phyloP scores from a whole-genome alignment of 2,329 filamentous ascomycete genomes.

The Clonostachys solani region DNA sequence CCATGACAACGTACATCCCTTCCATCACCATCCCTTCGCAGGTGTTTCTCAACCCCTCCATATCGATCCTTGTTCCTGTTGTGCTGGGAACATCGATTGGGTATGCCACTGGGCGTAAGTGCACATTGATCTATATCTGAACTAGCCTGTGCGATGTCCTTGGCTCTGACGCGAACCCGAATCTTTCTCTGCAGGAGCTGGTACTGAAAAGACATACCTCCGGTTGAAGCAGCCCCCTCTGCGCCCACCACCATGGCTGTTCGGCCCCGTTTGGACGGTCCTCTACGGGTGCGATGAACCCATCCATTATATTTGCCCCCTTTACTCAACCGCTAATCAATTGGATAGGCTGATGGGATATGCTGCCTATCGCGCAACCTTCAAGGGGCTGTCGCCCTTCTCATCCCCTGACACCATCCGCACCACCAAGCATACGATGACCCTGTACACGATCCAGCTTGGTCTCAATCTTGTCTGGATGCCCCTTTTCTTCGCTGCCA shows the following conservation, averaged over 20 bases:
- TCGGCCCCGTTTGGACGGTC: constrained; percentile 61
- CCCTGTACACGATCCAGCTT: constrained; percentile 82
- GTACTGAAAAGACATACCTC: constrained; percentile 59
- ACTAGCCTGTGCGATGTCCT: too few relatives aligned
- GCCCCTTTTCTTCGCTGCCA: constrained; percentile 84
- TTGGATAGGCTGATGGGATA: constrained; percentile 72
- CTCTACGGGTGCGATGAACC: constrained; percentile 48
- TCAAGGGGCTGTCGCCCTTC: constrained; percentile 54
- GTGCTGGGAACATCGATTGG: constrained; percentile 70
- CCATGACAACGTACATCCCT: constrained; percentile 81
- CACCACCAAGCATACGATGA: constrained; percentile 64
- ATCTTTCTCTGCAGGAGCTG: constrained; percentile 15
- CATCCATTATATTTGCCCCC: background rate
- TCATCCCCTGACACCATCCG: constrained; percentile 47
- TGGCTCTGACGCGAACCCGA: too few relatives aligned
- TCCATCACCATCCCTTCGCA: constrained; percentile 68
- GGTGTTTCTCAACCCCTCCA: constrained; percentile 68
- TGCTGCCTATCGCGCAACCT: constrained; percentile 75
- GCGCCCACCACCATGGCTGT: constrained; percentile 56
- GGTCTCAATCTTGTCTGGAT: constrained; percentile 85
- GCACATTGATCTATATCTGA: too few relatives aligned
- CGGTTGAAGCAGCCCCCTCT: constrained; percentile 64
- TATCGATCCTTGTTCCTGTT: constrained; percentile 73
- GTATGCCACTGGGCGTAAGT: constrained; percentile 57
- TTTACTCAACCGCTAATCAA: background rate